phyloP scores from a whole-genome alignment of 257 asterid genomes.

The Solanum sejunctum region DNA sequence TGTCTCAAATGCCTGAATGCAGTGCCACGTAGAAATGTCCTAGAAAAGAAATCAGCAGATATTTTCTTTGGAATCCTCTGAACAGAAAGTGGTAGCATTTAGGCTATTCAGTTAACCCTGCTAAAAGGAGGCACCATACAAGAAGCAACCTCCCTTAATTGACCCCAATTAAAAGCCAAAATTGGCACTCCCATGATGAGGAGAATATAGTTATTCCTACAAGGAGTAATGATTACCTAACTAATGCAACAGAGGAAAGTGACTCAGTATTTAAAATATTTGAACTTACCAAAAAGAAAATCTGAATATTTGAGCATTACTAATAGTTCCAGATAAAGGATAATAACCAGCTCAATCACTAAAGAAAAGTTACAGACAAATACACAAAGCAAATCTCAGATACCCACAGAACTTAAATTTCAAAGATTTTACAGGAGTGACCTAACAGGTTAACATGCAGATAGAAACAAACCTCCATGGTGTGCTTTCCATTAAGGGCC shows the following conservation, averaged over 20 bases:
- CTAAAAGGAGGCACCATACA: not conserved
- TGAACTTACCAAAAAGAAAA: not conserved
- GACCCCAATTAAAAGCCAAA: not conserved
- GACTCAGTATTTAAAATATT: not conserved
- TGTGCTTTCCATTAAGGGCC: slow-evolving; percentile 85
- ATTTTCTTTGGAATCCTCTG: not conserved
- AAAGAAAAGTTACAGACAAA: not conserved
- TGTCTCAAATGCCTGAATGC: not conserved
- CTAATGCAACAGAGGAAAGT: not conserved
- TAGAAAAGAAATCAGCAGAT: not conserved
- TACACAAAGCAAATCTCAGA: not conserved
- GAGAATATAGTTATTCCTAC: not conserved
- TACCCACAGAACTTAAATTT: not conserved
- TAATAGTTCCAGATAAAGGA: not conserved
- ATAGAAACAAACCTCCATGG: slow-evolving; percentile 67
- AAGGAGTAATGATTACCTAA: not conserved
- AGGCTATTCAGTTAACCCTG: not conserved
- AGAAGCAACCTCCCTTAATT: not conserved
- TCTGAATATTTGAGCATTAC: not conserved
- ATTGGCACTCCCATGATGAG: not conserved
- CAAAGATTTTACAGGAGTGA: not conserved
- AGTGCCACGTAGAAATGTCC: not conserved
- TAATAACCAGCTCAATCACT: not conserved
- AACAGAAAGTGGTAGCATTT: slow-evolving; percentile 1
- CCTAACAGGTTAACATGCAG: not conserved